Conservation (phyloP, 2,329 filamentous ascomycete genomes). For the Xylaria sp. region DNA sequence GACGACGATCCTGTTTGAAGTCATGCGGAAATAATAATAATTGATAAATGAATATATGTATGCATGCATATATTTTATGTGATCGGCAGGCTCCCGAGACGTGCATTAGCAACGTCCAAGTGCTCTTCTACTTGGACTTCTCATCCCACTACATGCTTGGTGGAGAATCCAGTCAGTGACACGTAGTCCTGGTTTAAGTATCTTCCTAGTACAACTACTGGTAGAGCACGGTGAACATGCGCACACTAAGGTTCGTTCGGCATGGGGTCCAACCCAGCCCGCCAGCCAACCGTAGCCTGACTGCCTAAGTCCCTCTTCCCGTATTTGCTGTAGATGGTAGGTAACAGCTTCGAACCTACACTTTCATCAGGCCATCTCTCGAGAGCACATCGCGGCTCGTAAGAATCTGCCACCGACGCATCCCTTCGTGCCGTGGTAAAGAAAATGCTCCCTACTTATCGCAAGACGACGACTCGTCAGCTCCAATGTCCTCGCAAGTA, state of each 20-base stretch:
- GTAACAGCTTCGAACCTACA: slow-evolving; percentile 6
- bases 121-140: not conserved
- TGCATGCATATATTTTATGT: not conserved
- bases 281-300: slow-evolving; percentile 3
- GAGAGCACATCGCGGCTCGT: not conserved
- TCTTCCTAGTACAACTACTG: not conserved
- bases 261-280: slow-evolving; percentile 4
- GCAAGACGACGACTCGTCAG: not conserved
- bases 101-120: not conserved
- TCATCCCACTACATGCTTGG: not conserved
- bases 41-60: slow-evolving; percentile 1
- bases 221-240: not conserved
- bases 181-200: not conserved
- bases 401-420: not conserved
- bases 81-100: not conserved
- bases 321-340: not conserved
- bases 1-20: not conserved
- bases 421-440: not conserved
- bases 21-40: not conserved
- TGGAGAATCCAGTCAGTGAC: not conserved
- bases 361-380: not conserved
- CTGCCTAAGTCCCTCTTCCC: slow-evolving; percentile 4
- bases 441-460: not conserved
- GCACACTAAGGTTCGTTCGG: slow-evolving; percentile 1
- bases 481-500: not conserved